A percentile compares a stretch with the other conserved stretches of the same genome.
These are phyloP conservation scores for Mimosa pudica DNA, from an alignment of 306 rosid genomes.

Conservation along the genomic window DNA sequence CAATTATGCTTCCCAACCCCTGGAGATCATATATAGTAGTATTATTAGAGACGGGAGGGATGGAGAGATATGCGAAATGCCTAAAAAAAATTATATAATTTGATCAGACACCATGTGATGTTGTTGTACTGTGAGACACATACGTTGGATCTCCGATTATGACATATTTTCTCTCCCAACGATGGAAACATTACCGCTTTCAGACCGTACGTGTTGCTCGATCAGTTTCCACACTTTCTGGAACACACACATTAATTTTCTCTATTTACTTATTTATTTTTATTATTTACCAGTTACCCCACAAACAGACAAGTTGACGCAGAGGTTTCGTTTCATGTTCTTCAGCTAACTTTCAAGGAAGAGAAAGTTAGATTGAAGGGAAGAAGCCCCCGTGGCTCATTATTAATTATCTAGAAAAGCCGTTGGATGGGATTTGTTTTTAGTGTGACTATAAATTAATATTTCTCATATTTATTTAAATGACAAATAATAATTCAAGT, in stretches of 20 bases:
- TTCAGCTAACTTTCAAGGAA: constrained; percentile 44
- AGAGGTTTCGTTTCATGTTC: neutral
- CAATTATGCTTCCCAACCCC: neutral
- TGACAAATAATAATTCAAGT: neutral
- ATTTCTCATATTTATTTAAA: neutral
- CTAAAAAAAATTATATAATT: neutral
- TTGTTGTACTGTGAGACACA: neutral
- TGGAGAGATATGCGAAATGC: neutral
- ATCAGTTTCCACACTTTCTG: neutral
- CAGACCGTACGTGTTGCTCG: neutral
- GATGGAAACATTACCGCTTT: neutral
- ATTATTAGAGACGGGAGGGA: neutral
- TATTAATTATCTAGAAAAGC: constrained; percentile 20
- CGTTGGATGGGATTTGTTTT: constrained; percentile 18
- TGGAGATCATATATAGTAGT: too few species aligned
- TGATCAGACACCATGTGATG: neutral
- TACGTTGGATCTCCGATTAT: neutral
- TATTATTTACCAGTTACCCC: neutral
- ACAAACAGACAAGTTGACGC: neutral
- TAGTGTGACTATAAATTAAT: neutral
- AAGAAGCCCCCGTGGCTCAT: constrained; percentile 2
- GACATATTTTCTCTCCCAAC: neutral
- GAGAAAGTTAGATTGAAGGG: constrained; percentile 44
- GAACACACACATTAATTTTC: neutral
- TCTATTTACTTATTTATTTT: neutral